phyloP scores from a whole-genome alignment of 2,329 filamentous ascomycete species.

The Pseudopyricularia javanii region DNA sequence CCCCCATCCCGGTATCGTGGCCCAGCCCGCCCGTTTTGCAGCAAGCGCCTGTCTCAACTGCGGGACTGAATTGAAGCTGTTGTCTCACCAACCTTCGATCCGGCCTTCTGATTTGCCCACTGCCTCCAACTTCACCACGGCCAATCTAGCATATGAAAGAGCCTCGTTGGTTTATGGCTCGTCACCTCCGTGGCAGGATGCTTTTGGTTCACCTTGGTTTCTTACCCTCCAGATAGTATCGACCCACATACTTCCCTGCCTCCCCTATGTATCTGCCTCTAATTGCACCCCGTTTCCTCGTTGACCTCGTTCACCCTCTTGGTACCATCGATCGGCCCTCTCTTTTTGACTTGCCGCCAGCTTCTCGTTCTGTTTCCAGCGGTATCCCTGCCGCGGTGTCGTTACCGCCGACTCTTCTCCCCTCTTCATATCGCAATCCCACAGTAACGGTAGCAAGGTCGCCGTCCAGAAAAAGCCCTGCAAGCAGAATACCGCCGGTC shows the following conservation, averaged over 20 bases:
- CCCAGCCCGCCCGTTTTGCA: no score
- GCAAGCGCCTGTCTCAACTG: conserved; percentile 8
- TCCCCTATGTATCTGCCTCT: background rate
- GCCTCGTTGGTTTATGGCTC: background rate
- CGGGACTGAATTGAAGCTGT: conserved; percentile 9
- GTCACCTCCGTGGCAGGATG: background rate
- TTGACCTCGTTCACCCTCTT: no score
- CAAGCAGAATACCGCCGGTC: background rate
- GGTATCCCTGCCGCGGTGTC: background rate
- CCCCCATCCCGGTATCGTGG: no score
- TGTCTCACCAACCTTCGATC: conserved; percentile 11
- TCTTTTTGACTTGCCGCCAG: background rate
- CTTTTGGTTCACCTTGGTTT: background rate
- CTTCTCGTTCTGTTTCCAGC: background rate
- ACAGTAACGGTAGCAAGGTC: background rate
- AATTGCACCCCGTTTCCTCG: no score
- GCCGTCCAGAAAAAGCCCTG: background rate
- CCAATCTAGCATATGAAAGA: background rate
- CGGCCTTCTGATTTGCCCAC: conserved; percentile 14
- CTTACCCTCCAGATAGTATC: background rate
- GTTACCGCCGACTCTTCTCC: background rate
- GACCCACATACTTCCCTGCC: background rate
- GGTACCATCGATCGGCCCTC: background rate
- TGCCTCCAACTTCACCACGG: conserved; percentile 9
- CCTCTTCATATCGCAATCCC: background rate